Conservation (phyloP, 2,329 filamentous ascomycete genomes). For the Xylaria sp. region DNA sequence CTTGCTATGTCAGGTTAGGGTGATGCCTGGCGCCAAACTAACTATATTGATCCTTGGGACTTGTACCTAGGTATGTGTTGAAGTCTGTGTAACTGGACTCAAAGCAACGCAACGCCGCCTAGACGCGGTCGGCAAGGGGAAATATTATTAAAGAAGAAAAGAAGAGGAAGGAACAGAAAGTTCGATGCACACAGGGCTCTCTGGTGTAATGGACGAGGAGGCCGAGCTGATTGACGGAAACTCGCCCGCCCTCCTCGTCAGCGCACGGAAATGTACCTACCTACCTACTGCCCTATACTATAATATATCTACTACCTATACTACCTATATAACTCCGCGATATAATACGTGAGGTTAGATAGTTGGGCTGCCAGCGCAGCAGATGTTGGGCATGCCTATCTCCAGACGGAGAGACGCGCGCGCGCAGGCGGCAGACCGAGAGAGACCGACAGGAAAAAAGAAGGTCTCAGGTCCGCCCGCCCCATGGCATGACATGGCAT, state of each 20-base stretch:
- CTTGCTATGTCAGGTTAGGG: no score
- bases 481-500: neutral
- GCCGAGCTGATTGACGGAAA: neutral
- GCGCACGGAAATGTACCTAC: neutral
- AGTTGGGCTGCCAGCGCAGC: no score
- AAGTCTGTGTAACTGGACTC: no score
- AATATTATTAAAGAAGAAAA: neutral
- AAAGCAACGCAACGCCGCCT: no score
- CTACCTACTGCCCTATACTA: neutral
- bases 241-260: neutral
- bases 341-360: neutral
- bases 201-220: neutral
- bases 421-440: neutral
- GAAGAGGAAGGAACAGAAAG: neutral
- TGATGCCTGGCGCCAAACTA: no score
- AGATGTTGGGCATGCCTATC: neutral
- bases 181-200: neutral
- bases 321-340: no score
- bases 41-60: no score
- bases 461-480: neutral
- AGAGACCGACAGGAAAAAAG: neutral
- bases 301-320: no score
- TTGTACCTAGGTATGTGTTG: no score
- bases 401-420: no score
- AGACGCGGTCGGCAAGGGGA: neutral